These are phyloP conservation scores for Candida glaebosa DNA, from an alignment of 805 yeast species.

Conservation along the genomic window DNA sequence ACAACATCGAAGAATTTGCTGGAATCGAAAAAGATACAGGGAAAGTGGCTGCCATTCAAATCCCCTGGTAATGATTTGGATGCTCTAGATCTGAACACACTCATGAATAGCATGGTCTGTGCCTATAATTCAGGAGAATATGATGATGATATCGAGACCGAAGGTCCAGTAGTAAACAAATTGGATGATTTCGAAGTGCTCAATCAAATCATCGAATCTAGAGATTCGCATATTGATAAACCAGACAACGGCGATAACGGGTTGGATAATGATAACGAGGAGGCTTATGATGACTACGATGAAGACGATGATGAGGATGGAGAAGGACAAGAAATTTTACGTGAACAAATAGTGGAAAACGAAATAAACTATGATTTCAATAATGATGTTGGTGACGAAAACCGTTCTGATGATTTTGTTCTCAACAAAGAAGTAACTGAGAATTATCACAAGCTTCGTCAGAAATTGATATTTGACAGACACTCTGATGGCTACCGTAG, in stretches of 20 bases:
- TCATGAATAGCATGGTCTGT: constrained; percentile 47
- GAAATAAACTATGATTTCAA: constrained; percentile 14
- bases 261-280: neutral
- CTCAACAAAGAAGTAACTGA: constrained; percentile 46
- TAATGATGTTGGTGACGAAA: constrained; percentile 18
- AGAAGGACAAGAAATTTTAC: constrained; percentile 35
- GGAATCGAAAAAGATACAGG: too few relatives aligned
- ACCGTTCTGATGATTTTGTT: constrained; percentile 21
- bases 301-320: constrained; percentile 34
- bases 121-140: constrained; percentile 59
- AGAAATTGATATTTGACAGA: constrained; percentile 43
- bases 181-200: constrained; percentile 52
- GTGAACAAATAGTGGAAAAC: constrained; percentile 44
- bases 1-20: too few relatives aligned
- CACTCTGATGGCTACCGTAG: constrained; percentile 41
- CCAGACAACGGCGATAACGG: constrained; percentile 6
- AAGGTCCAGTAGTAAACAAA: constrained; percentile 53
- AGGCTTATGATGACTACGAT: too few relatives aligned
- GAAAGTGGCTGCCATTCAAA: too few relatives aligned
- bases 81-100: neutral
- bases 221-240: constrained; percentile 12
- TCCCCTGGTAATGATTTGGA: neutral
- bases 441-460: constrained; percentile 57
- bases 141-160: constrained; percentile 56
- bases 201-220: constrained; percentile 45